These are phyloP conservation scores for Cochlearia excelsa DNA, from an alignment of 345 rosid genomes.

Conservation along the genomic window DNA sequence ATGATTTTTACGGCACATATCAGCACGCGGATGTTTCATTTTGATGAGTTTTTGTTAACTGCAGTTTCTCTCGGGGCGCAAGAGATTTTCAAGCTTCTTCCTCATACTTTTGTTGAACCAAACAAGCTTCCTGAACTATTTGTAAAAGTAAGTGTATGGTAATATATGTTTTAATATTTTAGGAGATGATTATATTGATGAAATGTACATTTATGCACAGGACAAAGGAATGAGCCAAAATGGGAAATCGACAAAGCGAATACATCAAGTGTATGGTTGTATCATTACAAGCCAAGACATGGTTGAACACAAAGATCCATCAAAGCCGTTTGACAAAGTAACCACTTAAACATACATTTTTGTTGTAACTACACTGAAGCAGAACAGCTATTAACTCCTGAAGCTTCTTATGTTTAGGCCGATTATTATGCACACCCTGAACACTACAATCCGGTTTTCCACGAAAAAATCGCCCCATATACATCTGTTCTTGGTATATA, in stretches of 20 bases:
- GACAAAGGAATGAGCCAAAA: conserved; percentile 36
- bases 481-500: conserved; percentile 75
- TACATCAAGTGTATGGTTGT: conserved; percentile 80
- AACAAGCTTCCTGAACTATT: conserved; percentile 71
- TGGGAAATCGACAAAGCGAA: conserved; percentile 53
- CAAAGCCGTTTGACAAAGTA: conserved; percentile 73
- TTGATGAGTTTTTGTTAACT: conserved; percentile 1
- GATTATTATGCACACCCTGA: conserved; percentile 95
- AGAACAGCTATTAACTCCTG: neutral
- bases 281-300: conserved; percentile 73
- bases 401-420: conserved; percentile 44
- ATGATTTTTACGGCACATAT: neutral
- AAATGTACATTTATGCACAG: conserved; percentile 35
- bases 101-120: conserved; percentile 78
- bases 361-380: too few species aligned
- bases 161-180: too few species aligned
- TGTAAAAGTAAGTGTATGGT: conserved; percentile 39
- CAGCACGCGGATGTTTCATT: conserved; percentile 3
- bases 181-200: neutral
- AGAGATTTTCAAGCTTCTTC: conserved; percentile 93
- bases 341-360: conserved; percentile 13
- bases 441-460: conserved; percentile 75
- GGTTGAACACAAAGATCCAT: conserved; percentile 71
- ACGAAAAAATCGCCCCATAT: conserved; percentile 71
- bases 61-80: conserved; percentile 86